A percentile compares a stretch with the other conserved stretches of the same genome.
Conservation (phyloP, 78 protist genomes). For the Dictyostelium capitatum region DNA sequence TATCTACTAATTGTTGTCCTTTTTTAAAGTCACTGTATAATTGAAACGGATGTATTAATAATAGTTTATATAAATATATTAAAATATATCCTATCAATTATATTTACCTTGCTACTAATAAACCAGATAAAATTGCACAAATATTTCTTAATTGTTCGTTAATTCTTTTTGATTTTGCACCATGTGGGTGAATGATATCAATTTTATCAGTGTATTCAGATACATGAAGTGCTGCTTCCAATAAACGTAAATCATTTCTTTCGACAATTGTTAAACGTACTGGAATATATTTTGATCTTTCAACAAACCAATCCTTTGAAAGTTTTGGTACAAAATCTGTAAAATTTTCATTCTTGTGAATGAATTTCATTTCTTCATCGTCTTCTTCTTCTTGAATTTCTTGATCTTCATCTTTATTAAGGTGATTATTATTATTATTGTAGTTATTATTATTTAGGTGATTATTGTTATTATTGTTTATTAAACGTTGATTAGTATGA, state of each 20-base stretch:
- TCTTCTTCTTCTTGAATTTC: not conserved
- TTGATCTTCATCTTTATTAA: slow-evolving; percentile 2
- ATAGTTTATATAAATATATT: not conserved
- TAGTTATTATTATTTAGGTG: not conserved
- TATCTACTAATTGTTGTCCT: slow-evolving; percentile 86
- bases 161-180: slow-evolving; percentile 63
- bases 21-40: slow-evolving; percentile 77
- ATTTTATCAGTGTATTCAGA: slow-evolving; percentile 93
- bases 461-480: not conserved
- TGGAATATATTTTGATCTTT: slow-evolving; percentile 83
- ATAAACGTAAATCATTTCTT: slow-evolving; percentile 86
- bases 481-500: not conserved
- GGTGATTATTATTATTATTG: not conserved
- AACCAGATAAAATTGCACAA: slow-evolving; percentile 89
- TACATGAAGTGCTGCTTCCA: slow-evolving; percentile 91
- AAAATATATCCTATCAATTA: not conserved
- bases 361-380: slow-evolving; percentile 1
- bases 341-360: not conserved
- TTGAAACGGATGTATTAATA: not conserved
- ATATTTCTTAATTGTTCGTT: slow-evolving; percentile 85
- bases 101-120: slow-evolving; percentile 88
- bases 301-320: slow-evolving; percentile 19
- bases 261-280: slow-evolving; percentile 80
- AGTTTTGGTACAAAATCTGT: not conserved
- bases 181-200: slow-evolving; percentile 29